Base-by-base conservation (phyloP, 371 early-diverging fungal genomes). In the Chytridium lagenaria region DNA sequence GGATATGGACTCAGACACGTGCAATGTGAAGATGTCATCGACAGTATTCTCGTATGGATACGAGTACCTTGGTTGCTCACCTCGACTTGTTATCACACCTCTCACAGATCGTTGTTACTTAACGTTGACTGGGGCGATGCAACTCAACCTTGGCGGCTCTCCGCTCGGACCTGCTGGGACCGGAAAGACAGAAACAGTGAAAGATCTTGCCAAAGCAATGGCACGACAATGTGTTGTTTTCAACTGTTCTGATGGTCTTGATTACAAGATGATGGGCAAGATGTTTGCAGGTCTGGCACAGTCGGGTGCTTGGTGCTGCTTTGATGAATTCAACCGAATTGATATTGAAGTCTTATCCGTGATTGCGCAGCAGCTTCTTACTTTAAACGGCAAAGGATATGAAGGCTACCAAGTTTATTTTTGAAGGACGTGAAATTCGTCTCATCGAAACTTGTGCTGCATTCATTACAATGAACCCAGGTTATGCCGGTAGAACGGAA, bases 281-380 rank as follows among this genome's bases (percentile, higher is more conserved):
- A 84, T 88, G 78, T 87, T 88, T 83, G 78, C 81, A 15, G 87
- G 85, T 15, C 78, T 84, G 16, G 83, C 80, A 3, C 85, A 83
- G 63, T 83, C 77, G 0, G 84, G 83, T 12, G 81, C 84, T 1
- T 88, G 83, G 83, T 76, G 85, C 69, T 88, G 88, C 61, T 85
- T 88, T 75, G 88, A 88, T 77, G 88, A 88, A 70, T 88, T 86
- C 69, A 88, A 88, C 68, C 74, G 88, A 50, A 81, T 88, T 49
- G 83, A 82, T 59, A 79, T 78, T 57, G 84, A 87, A 61, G 84
- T 85, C 30, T 76, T 88, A 44, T 83, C 84, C 12, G 83, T 84
- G n/a, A 80, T 86, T 68, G 84, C 86, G 16, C 87, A 88, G 67
- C 83, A 84, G 64, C 75, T 85, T 19, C 69, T 85, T 37, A 80